Conservation (phyloP, 202 grass and related monocot species). For the Panicum virgatum region DNA sequence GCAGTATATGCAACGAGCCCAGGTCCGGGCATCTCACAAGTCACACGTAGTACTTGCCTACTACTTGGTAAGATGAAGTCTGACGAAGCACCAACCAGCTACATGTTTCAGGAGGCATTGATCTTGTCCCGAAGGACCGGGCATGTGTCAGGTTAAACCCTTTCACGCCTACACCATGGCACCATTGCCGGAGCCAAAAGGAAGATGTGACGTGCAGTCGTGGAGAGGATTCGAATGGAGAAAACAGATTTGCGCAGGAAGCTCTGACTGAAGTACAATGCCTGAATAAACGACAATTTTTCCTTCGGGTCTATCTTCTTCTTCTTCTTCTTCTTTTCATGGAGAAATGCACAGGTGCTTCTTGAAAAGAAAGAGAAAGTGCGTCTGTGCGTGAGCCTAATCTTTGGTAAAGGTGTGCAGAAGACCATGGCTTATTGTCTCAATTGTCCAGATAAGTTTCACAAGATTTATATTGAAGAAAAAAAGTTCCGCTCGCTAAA, state of each 20-base stretch:
- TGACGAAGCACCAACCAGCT: background rate
- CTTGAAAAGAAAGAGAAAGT: background rate
- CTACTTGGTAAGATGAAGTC: background rate
- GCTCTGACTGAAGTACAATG: background rate
- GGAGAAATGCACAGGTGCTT: background rate
- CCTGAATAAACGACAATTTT: background rate
- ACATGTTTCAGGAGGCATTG: background rate
- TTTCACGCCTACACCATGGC: background rate
- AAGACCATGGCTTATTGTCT: background rate
- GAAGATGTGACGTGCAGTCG: too few species aligned
- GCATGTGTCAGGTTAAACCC: background rate
- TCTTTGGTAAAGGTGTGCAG: background rate
- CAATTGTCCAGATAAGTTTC: slow-evolving; percentile 2
- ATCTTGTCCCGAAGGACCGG: background rate
- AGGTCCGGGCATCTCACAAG: background rate
- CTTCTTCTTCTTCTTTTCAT: background rate
- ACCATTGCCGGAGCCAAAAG: background rate
- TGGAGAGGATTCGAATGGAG: background rate
- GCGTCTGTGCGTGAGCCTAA: background rate
- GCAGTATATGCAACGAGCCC: background rate
- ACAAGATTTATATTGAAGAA: background rate
- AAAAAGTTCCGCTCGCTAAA: background rate
- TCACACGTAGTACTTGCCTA: too few species aligned
- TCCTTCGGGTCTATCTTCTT: background rate
- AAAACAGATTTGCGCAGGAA: background rate